These are phyloP conservation scores for Cyclostephanos tholiformis DNA, from an alignment of 108 stramenopile species.

Conservation along the genomic window DNA sequence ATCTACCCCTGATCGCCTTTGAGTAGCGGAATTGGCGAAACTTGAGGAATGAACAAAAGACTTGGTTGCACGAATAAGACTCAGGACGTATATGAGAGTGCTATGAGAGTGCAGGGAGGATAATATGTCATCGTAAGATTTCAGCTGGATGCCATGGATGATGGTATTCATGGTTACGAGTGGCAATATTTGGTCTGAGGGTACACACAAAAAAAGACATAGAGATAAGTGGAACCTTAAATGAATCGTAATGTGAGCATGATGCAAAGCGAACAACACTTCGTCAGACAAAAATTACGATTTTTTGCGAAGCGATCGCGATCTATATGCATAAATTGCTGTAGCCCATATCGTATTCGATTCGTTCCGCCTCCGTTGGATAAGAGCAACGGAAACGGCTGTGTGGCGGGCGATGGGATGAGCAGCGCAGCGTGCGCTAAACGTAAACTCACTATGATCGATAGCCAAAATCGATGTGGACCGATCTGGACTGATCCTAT, in stretches of 20 bases:
- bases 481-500: no score
- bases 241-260: conserved; percentile 3
- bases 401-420: not conserved
- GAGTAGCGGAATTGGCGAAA: not conserved
- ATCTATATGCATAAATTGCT: not conserved
- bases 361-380: conserved; percentile 2
- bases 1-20: not conserved
- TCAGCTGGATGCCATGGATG: not conserved
- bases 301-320: not conserved
- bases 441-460: not conserved
- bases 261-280: conserved; percentile 5
- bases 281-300: not conserved
- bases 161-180: not conserved
- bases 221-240: no score
- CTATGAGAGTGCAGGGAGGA: not conserved
- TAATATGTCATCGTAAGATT: conserved; percentile 2
- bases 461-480: no score
- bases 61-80: not conserved
- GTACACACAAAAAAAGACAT: not conserved
- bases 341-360: not conserved
- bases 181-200: not conserved
- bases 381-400: conserved; percentile 3
- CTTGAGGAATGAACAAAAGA: not conserved
- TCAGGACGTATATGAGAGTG: not conserved
- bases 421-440: not conserved